Base-by-base conservation (phyloP, 176 grass and related monocot species). In the Paspalum notatum region DNA sequence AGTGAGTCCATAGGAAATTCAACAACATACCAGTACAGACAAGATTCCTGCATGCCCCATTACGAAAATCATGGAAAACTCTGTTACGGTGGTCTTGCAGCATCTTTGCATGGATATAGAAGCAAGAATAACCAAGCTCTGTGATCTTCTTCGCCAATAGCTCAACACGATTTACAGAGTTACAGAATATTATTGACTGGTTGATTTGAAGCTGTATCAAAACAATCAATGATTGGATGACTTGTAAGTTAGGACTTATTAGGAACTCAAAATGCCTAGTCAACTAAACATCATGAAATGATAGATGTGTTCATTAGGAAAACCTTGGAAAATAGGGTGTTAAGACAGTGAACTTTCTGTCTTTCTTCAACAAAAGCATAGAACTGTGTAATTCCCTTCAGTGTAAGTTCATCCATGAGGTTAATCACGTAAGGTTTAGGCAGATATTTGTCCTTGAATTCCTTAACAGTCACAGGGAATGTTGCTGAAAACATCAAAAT, bases 21-120 rank as follows among this genome's bases (percentile, higher is more conserved):
- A 76, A 66, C 40, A 74, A 2, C 14, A 22, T 85, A 95, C 95
- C 95, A 66, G 94, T 97, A 85, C 94, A 97, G 78, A 97, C 94
- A 85, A 97, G 94, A 71, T 97, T 97, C 76, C 94, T 94, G 80
- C 91, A 97, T 66, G 94, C 94, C 7, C 94, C 94, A 56, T 97
- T 97, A 57, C 94, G 91, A 50, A 97, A 97, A 76, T 97, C 94
- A 85, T 97, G 94, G 66, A 97, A 97, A 62, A 97, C 94, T 52
- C 94, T 82, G 58, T 97, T 97, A 27, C 94, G 85, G 47, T 97
- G 94, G 32, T 97, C 94, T 86, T 97, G 94, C 80, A 97, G 69
- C 94, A 97, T 97, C 84, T 97, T 97, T 62, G 94, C 94, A 90
- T 97, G 94, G 79, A 97, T 97, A 55, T 97, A 97, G 77, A 97